Evolutionary conservation across 2,329 filamentous ascomycete genomes (phyloP).

Genomic region (Onygenales sp.): DNA sequence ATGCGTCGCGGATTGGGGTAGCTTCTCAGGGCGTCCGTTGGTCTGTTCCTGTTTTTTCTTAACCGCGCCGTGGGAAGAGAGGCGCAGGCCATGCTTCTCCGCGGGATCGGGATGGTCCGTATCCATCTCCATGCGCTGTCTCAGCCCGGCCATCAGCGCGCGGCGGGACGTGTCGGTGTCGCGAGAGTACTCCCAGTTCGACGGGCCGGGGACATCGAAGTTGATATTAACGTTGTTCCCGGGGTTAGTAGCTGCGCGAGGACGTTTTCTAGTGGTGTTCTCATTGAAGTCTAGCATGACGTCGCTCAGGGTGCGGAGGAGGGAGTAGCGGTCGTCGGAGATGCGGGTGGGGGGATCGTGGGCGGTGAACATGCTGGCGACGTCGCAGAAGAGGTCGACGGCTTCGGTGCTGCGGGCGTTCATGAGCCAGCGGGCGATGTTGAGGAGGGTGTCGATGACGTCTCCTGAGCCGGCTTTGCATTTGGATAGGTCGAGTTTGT

Average conservation of each 20-base stretch:
- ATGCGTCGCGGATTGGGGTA: no score
- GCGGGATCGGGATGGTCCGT: not conserved
- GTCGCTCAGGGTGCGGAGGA: constrained; percentile 5
- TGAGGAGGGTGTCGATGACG: constrained; percentile 14
- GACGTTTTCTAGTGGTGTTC: not conserved
- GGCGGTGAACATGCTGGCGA: constrained; percentile 16
- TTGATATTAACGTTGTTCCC: not conserved
- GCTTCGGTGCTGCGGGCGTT: constrained; percentile 18
- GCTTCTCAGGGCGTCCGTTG: not conserved
- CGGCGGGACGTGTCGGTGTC: not conserved
- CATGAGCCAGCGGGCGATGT: constrained; percentile 18
- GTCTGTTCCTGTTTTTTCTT: not conserved
- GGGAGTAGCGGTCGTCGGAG: constrained; percentile 5
- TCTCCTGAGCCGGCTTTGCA: constrained; percentile 2
- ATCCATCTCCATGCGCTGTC: not conserved
- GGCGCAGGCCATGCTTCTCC: not conserved
- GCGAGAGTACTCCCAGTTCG: not conserved
- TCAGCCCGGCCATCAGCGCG: not conserved
- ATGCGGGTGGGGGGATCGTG: constrained; percentile 21
- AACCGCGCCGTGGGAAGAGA: not conserved
- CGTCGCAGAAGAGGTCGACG: constrained; percentile 21
- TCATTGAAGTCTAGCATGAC: constrained; percentile 5
- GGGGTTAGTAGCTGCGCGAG: not conserved
- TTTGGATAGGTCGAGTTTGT: not conserved
- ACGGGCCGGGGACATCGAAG: not conserved